Conservation (phyloP, 1,284 basidiomycete genomes). For the Ganoderma boninense region DNA sequence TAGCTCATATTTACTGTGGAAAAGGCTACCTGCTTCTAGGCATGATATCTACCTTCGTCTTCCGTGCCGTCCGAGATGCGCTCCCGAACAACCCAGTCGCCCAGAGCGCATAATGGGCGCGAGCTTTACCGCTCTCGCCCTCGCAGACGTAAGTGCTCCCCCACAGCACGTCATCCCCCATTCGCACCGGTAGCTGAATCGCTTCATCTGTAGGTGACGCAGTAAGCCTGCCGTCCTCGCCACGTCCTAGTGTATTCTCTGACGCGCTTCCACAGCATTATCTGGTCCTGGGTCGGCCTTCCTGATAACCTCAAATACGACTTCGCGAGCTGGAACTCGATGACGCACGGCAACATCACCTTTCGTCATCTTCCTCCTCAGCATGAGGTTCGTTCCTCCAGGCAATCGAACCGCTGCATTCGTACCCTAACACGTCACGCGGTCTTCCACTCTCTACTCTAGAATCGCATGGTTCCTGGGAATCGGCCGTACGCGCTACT, state of each 20-base stretch:
- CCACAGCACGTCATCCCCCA: not conserved
- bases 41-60: constrained; percentile 72
- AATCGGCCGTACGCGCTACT: constrained; percentile 64
- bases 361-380: constrained; percentile 63
- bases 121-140: constrained; percentile 67
- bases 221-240: constrained; percentile 55
- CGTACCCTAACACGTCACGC: not conserved
- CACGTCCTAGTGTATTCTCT: not conserved
- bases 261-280: constrained; percentile 52
- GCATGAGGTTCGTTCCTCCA: constrained; percentile 55
- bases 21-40: constrained; percentile 75
- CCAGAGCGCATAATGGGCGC: constrained; percentile 78
- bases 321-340: constrained; percentile 67
- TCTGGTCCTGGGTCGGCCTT: constrained; percentile 62
- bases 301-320: constrained; percentile 63
- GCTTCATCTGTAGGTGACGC: constrained; percentile 49
- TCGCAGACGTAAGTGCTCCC: constrained; percentile 71
- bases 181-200: not conserved
- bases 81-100: constrained; percentile 64
- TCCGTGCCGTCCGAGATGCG: constrained; percentile 73
- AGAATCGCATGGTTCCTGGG: constrained; percentile 75
- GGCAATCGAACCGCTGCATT: not conserved
- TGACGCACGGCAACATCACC: constrained; percentile 81
- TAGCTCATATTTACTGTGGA: constrained; percentile 5
- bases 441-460: not conserved